phyloP scores from a whole-genome alignment of 2,329 filamentous ascomycete species.

The Alternaria arbusti region DNA sequence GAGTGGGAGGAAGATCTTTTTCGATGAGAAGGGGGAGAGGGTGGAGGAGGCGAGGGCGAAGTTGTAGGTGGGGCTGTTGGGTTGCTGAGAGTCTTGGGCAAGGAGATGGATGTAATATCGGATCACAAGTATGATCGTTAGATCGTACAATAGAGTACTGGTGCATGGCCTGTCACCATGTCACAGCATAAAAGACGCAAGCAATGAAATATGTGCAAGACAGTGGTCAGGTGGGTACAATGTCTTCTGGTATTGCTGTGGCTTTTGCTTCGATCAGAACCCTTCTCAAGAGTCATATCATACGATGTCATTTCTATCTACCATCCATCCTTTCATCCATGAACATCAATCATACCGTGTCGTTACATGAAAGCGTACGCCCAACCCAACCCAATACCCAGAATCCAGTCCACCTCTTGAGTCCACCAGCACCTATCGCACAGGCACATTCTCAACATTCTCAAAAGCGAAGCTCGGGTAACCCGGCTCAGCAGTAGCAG shows the following conservation, averaged over 20 bases:
- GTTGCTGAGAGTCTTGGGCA: too few relatives aligned
- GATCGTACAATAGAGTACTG: background rate
- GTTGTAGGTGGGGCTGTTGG: slow-evolving; percentile 34
- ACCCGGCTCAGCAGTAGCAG: slow-evolving; percentile 81
- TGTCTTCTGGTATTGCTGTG: background rate
- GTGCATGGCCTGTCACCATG: background rate
- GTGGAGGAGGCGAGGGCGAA: slow-evolving; percentile 47
- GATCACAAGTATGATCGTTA: background rate
- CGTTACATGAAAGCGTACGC: background rate
- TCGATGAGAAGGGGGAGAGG: slow-evolving; percentile 61
- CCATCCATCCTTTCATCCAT: background rate
- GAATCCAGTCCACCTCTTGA: background rate
- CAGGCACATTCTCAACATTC: slow-evolving; percentile 63
- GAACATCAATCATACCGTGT: background rate
- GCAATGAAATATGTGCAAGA: too few relatives aligned
- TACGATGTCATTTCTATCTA: slow-evolving; percentile 1
- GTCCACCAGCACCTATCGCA: slow-evolving; percentile 17
- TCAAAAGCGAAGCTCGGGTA: slow-evolving; percentile 83
- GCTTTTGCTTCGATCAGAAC: background rate
- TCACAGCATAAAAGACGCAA: background rate
- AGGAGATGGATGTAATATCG: background rate
- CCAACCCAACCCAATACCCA: background rate
- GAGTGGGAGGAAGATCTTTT: slow-evolving; percentile 57
- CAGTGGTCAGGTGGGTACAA: background rate
- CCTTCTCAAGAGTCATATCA: background rate